A percentile compares a stretch with the other conserved stretches of the same genome.
These are phyloP conservation scores for Scheffersomyces insectosa DNA, from an alignment of 1,139 yeast species.

Conservation along the genomic window DNA sequence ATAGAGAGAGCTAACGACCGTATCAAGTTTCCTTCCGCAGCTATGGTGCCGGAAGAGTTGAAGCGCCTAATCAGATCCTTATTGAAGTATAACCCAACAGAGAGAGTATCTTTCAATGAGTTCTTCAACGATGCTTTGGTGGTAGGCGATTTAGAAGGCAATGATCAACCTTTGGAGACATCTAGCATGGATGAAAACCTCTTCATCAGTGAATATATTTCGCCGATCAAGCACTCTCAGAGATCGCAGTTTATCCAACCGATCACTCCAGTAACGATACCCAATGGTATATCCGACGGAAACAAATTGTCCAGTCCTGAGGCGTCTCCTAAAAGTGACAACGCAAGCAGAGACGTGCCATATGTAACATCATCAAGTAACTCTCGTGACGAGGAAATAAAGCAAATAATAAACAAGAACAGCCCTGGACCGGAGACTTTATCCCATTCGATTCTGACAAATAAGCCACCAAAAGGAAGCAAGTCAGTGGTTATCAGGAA, in stretches of 20 bases:
- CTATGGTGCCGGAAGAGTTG: constrained; percentile 62
- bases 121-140: constrained; percentile 71
- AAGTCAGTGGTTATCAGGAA: constrained; percentile 16
- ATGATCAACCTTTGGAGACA: constrained; percentile 61
- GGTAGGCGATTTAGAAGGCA: constrained; percentile 45
- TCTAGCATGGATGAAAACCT: constrained; percentile 73
- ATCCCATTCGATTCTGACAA: constrained; percentile 25
- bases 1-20: constrained; percentile 80
- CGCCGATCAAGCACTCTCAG: constrained; percentile 32
- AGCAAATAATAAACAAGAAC: constrained; percentile 41
- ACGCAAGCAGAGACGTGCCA: neutral
- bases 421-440: constrained; percentile 44
- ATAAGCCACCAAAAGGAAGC: constrained; percentile 5
- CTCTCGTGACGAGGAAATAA: constrained; percentile 45
- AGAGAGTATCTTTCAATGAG: constrained; percentile 83
- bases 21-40: constrained; percentile 69
- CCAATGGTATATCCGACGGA: neutral
- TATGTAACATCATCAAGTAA: constrained; percentile 8
- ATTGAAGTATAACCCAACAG: constrained; percentile 80
- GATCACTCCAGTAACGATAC: constrained; percentile 7
- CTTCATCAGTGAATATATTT: constrained; percentile 78
- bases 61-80: constrained; percentile 71
- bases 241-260: constrained; percentile 19
- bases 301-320: neutral
- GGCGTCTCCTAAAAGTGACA: constrained; percentile 3